Percentiles rank a stretch among this genome's conserved stretches.
These are phyloP conservation scores for Phoenix roebelenii DNA, from an alignment of 176 grass and related monocot genomes.

Conservation along the genomic window DNA sequence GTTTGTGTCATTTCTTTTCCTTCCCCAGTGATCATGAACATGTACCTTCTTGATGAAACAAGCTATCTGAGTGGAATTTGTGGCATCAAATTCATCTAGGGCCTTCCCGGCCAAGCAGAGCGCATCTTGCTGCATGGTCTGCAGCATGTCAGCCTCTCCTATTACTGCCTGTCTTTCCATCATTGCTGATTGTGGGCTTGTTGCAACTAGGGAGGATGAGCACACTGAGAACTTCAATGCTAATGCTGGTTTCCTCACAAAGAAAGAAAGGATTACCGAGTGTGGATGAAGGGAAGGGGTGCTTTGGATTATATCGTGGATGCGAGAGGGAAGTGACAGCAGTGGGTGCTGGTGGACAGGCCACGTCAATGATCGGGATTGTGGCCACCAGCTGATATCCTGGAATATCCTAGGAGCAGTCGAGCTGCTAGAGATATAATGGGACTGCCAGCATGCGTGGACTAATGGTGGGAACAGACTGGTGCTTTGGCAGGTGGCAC, in stretches of 20 bases:
- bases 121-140: slow-evolving; percentile 36
- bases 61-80: slow-evolving; percentile 38
- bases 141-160: slow-evolving; percentile 44
- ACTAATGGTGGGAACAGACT: too few species aligned
- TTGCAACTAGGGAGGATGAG: not conserved
- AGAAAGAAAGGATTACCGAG: not conserved
- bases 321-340: too few species aligned
- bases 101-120: slow-evolving; percentile 39
- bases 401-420: slow-evolving; percentile 1
- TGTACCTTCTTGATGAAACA: slow-evolving; percentile 51
- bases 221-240: not conserved
- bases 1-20: not conserved
- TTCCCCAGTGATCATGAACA: not conserved
- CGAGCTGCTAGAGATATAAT: not conserved
- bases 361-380: not conserved
- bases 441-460: not conserved
- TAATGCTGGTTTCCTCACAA: not conserved
- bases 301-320: not conserved
- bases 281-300: not conserved
- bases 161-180: slow-evolving; percentile 63
- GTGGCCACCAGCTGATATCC: not conserved
- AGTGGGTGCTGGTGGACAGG: not conserved
- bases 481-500: too few species aligned
- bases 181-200: slow-evolving; percentile 13
- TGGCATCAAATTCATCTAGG: slow-evolving; percentile 42